Base-by-base conservation (phyloP, 148 eudicot species). In the Heliosperma pusillum region DNA sequence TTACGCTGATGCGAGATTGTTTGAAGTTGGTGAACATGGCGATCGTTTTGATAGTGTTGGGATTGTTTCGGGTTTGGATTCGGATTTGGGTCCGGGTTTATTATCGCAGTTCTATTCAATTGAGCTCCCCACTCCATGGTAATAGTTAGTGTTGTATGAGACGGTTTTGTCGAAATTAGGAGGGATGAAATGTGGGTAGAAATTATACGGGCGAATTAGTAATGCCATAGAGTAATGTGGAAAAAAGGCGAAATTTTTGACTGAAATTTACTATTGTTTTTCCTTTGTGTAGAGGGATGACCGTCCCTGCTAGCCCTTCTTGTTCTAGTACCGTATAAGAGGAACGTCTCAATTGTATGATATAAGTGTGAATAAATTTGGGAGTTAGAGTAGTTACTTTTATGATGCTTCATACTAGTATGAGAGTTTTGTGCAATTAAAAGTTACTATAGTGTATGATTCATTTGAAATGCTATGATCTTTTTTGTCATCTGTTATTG, bases 41-140 rank as follows among this genome's bases (percentile, higher is more conserved):
- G 69, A 42, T 22, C 80, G 62, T 74, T 29, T 81, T 62, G 72
- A 56, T 74, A 80, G 69, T 1, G 79, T 19, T 1, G 67, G 63
- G 7, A 50, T 80, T 27, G 71, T 80, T 13, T 81, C 76, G 6
- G 80, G 76, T 7, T 30, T 47, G 29, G 77, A 74, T 5, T 47
- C 69, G 3, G 78, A 72, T 16, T 30, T 19, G 29, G 81, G 33
- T 7, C 20, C 67, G 13, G 78, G 65, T 60, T 57, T 73, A 27
- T 47, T 52, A 1, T 20, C 77, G 0, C 69, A 69, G 4, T 30
- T 85, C 27, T 25, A 81, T 67, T 78, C 67, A 24, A 20, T 60
- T 17, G 52, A 78, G 30, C 85, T 87, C 30, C 93, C 97, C 25
- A 86, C 93, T 71, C 88, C 91, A 0, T 89, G 93, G 91, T 91